Percentiles rank a stretch among this genome's conserved stretches.
phyloP scores from a whole-genome alignment of 257 asterid genomes.

The Solanum okadae region DNA sequence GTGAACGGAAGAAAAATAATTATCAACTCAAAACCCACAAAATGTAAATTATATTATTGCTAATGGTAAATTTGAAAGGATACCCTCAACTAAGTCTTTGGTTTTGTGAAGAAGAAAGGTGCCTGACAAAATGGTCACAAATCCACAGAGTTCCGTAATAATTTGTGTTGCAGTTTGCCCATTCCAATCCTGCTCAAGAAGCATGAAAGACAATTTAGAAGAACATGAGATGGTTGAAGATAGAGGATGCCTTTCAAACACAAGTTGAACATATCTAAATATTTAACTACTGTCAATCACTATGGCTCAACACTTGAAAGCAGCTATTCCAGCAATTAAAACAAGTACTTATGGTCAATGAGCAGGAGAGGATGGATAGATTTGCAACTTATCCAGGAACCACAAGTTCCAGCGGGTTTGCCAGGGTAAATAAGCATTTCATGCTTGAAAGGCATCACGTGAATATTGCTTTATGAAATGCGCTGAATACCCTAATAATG shows the following conservation, averaged over 20 bases:
- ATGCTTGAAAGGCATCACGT: neutral
- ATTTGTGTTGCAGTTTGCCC: constrained; percentile 28
- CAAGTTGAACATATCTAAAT: neutral
- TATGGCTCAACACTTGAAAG: neutral
- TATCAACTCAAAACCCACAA: neutral
- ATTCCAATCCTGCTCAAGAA: constrained; percentile 23
- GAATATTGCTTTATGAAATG: neutral
- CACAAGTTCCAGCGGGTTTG: neutral
- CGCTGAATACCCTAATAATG: neutral
- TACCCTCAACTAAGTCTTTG: constrained; percentile 24
- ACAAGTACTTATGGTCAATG: neutral
- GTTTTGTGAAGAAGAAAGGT: constrained; percentile 34
- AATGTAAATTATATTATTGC: neutral
- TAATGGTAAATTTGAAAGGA: neutral
- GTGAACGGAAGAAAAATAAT: neutral
- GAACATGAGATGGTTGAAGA: neutral
- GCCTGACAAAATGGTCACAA: constrained; percentile 28
- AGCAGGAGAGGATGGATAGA: neutral
- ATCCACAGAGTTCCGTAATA: constrained; percentile 30
- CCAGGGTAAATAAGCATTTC: neutral
- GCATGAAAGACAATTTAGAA: neutral
- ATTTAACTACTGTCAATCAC: neutral
- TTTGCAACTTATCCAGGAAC: neutral
- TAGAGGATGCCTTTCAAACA: neutral
- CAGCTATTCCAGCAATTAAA: neutral